These are phyloP conservation scores for Cystofilobasidium ferigula DNA, from an alignment of 768 basidiomycete species.

Conservation along the genomic window DNA sequence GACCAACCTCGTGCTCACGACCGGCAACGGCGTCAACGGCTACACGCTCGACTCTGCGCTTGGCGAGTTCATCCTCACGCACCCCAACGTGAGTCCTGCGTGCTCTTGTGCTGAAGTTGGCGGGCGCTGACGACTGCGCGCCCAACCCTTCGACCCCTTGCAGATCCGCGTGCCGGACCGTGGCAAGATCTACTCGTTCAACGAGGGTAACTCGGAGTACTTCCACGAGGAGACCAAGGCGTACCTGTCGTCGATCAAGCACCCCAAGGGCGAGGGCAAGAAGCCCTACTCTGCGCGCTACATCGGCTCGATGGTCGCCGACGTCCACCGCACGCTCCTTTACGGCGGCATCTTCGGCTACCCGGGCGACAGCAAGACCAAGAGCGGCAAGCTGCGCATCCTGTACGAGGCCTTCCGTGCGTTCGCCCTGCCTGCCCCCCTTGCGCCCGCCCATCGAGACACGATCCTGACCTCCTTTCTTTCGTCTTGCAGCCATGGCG, in stretches of 20 bases:
- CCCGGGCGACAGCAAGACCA: slow-evolving; percentile 94
- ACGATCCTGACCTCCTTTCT: slow-evolving; percentile 35
- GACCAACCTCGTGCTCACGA: slow-evolving; percentile 88
- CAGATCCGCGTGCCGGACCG: slow-evolving; percentile 85
- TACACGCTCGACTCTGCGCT: slow-evolving; percentile 92
- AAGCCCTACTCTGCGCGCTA: slow-evolving; percentile 50
- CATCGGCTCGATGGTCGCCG: slow-evolving; percentile 81
- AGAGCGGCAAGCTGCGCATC: slow-evolving; percentile 84
- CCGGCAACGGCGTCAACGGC: slow-evolving; percentile 90
- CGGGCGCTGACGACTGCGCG: neutral
- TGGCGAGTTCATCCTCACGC: slow-evolving; percentile 97
- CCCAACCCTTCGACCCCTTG: neutral
- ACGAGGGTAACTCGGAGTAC: slow-evolving; percentile 95
- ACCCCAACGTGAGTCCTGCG: slow-evolving; percentile 61
- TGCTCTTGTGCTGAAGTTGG: neutral
- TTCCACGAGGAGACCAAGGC: slow-evolving; percentile 66
- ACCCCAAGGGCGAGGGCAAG: slow-evolving; percentile 32
- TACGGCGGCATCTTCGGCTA: slow-evolving; percentile 98
- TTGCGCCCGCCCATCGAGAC: neutral
- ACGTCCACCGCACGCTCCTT: slow-evolving; percentile 68
- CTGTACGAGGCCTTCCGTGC: slow-evolving; percentile 84
- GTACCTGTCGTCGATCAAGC: slow-evolving; percentile 61
- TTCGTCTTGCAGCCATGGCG: slow-evolving; percentile 25
- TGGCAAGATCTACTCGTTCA: slow-evolving; percentile 99
- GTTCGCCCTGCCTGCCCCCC: neutral